Evolutionary conservation across 2,329 filamentous ascomycete genomes (phyloP).

Genomic region (Trichoderma sp.): DNA sequence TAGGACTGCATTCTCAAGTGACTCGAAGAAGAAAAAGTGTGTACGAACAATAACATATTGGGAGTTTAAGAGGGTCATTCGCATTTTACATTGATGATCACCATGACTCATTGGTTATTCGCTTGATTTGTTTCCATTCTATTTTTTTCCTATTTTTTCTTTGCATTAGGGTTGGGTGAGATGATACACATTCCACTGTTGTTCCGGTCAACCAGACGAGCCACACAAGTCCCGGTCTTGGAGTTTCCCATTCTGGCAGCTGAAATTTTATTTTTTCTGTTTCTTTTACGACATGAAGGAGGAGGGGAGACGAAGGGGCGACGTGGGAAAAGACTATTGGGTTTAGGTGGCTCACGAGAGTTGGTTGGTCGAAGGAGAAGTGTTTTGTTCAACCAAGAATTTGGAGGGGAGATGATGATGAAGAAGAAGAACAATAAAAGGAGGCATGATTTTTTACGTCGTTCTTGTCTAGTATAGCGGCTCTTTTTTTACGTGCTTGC

Average conservation of each 20-base stretch:
- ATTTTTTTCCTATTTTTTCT: not conserved
- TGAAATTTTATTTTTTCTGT: not conserved
- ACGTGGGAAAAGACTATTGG: not conserved
- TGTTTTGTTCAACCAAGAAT: conserved; percentile 3
- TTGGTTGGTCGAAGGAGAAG: conserved; percentile 2
- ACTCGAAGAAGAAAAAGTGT: not conserved
- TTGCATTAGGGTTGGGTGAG: conserved; percentile 2
- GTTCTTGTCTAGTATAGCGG: conserved; percentile 16
- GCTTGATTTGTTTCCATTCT: conserved; percentile 13
- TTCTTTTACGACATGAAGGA: not conserved
- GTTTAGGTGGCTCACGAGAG: not conserved
- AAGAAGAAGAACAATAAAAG: not conserved
- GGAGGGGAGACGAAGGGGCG: not conserved
- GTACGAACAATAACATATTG: conserved; percentile 22
- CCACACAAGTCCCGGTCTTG: not conserved
- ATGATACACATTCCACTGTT: not conserved
- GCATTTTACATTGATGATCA: conserved; percentile 24
- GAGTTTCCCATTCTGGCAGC: not conserved
- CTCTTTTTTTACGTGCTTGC: conserved; percentile 7
- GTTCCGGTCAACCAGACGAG: not conserved
- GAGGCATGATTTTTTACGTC: not conserved
- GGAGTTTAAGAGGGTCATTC: conserved; percentile 23
- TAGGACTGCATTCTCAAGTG: conserved; percentile 29
- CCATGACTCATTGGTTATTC: conserved; percentile 25
- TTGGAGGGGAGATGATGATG: not conserved